Base-by-base conservation (phyloP, 352 stramenopile genomes). In the Elongisporangium undulatum region DNA sequence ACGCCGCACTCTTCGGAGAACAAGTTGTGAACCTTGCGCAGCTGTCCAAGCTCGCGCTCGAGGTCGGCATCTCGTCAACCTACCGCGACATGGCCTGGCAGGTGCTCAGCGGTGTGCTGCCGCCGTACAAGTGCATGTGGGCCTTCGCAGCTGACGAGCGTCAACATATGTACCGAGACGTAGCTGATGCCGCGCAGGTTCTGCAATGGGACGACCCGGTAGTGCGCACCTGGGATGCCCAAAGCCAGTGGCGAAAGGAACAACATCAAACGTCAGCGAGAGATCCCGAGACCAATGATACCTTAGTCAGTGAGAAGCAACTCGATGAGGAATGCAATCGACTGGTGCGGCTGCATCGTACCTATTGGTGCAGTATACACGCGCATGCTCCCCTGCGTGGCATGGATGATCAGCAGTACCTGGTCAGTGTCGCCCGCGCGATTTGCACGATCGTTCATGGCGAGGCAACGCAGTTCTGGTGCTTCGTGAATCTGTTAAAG, bases 391-490 rank as follows among this genome's bases (percentile, higher is more conserved):
- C 63, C 9, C 29, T 82, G 54, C 60, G 41, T 20, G 71, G 74
- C 20, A 82, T 84, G 76, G 68, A 77, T 13, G 72, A 82, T 57
- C 21, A 59, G 3, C 52, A 63, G 8, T 82, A 73, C n/a, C 48
- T 83, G 12, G 26, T 69, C n/a, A 52, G 51, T 2, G 62, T 88
- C 7, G 69, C 72, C 24, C 53, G 66, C 24, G 65, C 71, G 7
- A 69, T 86, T 21, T 79, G 63, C 53, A 67, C 79, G 19, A 76
- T 83, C 17, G 45, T 88, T 29, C 52, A 55, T 16, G 55, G 64
- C 13, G 66, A 75, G 22, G 55, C 67, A 5, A 77, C 90, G 51
- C 79, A 81, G 24, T 94, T 92, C 51, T 94, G 85, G 85, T 87
- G 82, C 58, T 77, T 86, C 22, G 58, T 69, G n/a, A 68, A 75